These are phyloP conservation scores for Eucalyptus dawsonii DNA, from an alignment of 345 rosid species.

Conservation along the genomic window DNA sequence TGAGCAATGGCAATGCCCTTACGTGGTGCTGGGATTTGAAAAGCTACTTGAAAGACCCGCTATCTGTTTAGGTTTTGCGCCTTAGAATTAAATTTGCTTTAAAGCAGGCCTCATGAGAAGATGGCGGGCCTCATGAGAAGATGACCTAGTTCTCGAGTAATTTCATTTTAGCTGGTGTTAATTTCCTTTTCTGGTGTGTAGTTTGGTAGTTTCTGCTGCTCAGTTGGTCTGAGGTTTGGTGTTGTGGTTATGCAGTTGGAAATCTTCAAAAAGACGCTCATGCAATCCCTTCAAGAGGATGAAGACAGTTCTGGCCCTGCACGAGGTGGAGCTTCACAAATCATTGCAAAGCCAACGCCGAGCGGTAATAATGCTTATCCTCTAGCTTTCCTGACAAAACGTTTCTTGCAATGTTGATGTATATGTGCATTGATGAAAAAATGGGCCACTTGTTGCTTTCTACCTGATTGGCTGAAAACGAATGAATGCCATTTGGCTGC, in stretches of 20 bases:
- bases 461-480: neutral
- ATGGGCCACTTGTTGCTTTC: neutral
- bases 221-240: neutral
- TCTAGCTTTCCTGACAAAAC: neutral
- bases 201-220: neutral
- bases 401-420: neutral
- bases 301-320: conserved; percentile 37
- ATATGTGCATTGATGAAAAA: neutral
- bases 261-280: conserved; percentile 77
- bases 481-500: neutral
- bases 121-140: neutral
- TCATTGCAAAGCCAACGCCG: conserved; percentile 76
- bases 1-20: neutral
- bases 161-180: neutral
- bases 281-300: conserved; percentile 87
- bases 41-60: neutral
- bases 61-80: neutral
- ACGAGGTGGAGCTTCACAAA: conserved; percentile 42
- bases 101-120: neutral
- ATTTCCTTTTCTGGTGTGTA: neutral
- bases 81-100: neutral
- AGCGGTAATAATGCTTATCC: conserved; percentile 12
- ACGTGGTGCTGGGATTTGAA: neutral
- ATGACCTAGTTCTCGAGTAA: neutral
- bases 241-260: conserved; percentile 52